These are phyloP conservation scores for Mrakiaceae sp. DNA, from an alignment of 1,284 basidiomycete genomes.

Conservation along the genomic window DNA sequence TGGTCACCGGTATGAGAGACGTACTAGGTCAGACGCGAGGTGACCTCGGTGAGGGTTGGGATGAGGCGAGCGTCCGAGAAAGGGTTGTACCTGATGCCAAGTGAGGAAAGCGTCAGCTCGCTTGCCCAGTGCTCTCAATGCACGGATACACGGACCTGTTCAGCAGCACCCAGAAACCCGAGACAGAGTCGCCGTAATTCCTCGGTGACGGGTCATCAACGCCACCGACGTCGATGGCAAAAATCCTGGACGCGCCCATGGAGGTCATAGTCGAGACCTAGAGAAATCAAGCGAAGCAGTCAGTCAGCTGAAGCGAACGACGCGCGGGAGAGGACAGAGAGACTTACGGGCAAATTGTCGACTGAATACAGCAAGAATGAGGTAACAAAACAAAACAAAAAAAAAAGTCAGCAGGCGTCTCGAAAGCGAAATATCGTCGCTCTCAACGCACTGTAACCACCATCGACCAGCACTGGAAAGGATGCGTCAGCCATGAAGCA, in stretches of 20 bases:
- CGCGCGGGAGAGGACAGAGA: conserved; percentile 6
- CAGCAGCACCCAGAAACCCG: conserved; percentile 91
- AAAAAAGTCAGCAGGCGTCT: not conserved
- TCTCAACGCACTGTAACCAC: conserved; percentile 63
- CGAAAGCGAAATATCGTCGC: not conserved
- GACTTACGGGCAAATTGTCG: conserved; percentile 73
- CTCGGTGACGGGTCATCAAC: conserved; percentile 93
- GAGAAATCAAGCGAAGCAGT: conserved; percentile 17
- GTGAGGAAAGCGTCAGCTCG: not conserved
- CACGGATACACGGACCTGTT: conserved; percentile 54
- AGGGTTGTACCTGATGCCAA: conserved; percentile 47
- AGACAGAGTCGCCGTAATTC: conserved; percentile 88
- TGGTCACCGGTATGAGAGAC: conserved; percentile 26
- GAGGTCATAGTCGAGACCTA: conserved; percentile 83
- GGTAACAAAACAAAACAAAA: not conserved
- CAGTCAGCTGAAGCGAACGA: not conserved
- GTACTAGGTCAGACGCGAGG: conserved; percentile 88
- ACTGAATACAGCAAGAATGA: conserved; percentile 41
- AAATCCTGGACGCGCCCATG: conserved; percentile 83
- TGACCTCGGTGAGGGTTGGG: conserved; percentile 91
- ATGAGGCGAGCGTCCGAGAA: conserved; percentile 70
- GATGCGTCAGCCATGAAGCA: not conserved
- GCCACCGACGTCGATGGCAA: conserved; percentile 89
- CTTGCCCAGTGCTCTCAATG: not conserved
- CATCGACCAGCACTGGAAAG: conserved; percentile 64